phyloP scores from a whole-genome alignment of 345 rosid genomes.

The Salix caprea region DNA sequence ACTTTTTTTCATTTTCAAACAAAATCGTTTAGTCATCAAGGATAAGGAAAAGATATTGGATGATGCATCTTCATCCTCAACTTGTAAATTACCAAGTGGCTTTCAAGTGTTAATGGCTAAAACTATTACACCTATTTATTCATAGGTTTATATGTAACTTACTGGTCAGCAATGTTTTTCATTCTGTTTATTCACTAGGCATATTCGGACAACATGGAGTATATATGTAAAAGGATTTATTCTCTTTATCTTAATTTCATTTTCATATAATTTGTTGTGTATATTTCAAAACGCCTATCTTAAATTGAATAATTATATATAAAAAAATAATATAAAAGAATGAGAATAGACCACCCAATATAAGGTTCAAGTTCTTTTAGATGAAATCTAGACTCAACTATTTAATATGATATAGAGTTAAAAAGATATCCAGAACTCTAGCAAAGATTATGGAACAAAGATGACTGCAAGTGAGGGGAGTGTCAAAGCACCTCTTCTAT shows the following conservation, averaged over 20 bases:
- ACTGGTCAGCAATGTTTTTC: not conserved
- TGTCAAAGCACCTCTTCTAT: no score
- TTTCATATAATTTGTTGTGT: not conserved
- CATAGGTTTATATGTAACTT: not conserved
- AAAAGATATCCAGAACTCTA: no score
- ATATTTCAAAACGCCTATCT: no score
- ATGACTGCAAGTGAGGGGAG: no score
- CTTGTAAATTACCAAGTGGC: not conserved
- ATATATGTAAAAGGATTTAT: not conserved
- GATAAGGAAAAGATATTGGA: not conserved
- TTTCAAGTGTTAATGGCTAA: not conserved
- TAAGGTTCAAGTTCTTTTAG: no score
- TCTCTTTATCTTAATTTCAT: not conserved
- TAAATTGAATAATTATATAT: no score
- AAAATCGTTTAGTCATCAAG: not conserved
- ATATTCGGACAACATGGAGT: constrained; percentile 1
- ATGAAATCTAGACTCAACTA: no score
- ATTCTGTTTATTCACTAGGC: not conserved
- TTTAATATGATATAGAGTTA: not conserved
- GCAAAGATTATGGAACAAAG: no score
- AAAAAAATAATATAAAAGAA: no score
- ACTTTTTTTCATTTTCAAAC: not conserved
- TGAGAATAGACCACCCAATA: no score
- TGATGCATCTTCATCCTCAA: not conserved
- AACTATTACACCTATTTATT: not conserved